Percentiles rank a stretch among this genome's conserved stretches.
These are phyloP conservation scores for Globisporangium lucens DNA, from an alignment of 352 stramenopile genomes.

Conservation along the genomic window DNA sequence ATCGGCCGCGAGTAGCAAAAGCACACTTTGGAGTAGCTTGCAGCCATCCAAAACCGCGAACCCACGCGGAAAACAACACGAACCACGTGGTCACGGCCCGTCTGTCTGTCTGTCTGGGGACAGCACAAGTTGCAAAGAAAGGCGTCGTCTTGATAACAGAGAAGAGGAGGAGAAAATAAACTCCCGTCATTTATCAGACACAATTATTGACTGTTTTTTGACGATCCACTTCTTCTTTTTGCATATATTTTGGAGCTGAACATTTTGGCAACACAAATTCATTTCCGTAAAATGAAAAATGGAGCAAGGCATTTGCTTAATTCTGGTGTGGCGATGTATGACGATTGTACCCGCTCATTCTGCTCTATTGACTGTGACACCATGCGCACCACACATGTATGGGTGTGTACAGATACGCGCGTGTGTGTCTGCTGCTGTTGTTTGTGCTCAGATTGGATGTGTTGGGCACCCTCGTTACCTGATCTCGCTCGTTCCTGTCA, in stretches of 20 bases:
- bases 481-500: background rate
- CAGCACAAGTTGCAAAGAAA: background rate
- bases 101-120: no score
- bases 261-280: background rate
- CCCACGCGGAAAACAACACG: background rate
- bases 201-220: background rate
- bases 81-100: background rate
- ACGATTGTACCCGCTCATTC: no score
- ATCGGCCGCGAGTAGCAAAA: background rate
- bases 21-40: slow-evolving; percentile 2
- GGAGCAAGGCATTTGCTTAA: no score
- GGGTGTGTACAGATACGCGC: no score
- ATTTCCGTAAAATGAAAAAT: background rate
- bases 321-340: no score
- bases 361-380: no score
- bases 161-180: background rate
- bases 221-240: background rate
- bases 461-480: background rate
- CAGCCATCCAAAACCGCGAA: background rate
- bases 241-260: no score
- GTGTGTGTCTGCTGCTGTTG: background rate
- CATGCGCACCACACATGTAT: background rate
- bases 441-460: background rate
- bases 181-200: background rate
- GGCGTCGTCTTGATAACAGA: background rate